phyloP scores from a whole-genome alignment of 2,329 filamentous ascomycete species.

The Fusarium beomiforme region DNA sequence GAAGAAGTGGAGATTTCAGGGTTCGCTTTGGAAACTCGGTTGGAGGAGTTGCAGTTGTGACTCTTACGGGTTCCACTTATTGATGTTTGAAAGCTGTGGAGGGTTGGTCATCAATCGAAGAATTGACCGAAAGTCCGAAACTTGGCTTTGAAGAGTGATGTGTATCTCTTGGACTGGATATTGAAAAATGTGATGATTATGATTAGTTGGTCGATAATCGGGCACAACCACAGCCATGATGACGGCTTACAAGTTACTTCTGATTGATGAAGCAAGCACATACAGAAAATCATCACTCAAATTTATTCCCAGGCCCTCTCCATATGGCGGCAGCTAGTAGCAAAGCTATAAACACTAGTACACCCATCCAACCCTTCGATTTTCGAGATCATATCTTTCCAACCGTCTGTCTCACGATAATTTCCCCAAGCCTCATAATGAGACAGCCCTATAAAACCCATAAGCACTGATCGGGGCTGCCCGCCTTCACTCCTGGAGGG shows the following conservation, averaged over 20 bases:
- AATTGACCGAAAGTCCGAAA: background rate
- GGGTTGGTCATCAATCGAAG: background rate
- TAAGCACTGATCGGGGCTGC: background rate
- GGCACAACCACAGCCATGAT: no score
- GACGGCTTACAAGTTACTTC: no score
- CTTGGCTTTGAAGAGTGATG: no score
- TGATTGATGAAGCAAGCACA: no score
- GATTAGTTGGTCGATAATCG: background rate
- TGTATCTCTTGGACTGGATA: background rate
- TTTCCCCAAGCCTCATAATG: background rate
- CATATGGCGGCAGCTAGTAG: background rate
- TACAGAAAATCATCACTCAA: background rate
- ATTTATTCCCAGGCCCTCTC: background rate
- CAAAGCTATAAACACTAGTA: background rate
- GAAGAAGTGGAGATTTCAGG: background rate
- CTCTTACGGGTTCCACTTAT: background rate
- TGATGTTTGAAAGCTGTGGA: background rate
- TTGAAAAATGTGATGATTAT: background rate
- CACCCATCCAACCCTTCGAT: background rate
- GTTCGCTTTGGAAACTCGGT: no score
- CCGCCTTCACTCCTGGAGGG: background rate
- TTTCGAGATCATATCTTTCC: background rate
- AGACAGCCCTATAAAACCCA: slow-evolving; percentile 4
- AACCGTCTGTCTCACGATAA: fast-evolving
- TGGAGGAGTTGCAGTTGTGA: background rate